Conservation (phyloP, 768 basidiomycete species). For the Leucosporidium scottii region DNA sequence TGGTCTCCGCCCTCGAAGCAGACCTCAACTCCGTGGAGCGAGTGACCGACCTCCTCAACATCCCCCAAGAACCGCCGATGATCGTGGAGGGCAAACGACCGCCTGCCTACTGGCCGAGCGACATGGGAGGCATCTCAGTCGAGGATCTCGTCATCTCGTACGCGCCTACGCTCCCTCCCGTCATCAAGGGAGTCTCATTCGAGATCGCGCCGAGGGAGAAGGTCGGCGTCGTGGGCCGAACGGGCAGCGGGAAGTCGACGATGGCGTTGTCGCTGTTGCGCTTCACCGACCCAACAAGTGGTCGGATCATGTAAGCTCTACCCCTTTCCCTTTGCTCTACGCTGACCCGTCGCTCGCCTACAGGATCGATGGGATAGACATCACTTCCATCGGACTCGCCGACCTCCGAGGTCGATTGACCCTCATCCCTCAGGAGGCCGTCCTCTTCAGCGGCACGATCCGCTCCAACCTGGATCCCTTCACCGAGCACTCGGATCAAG, state of each 20-base stretch:
- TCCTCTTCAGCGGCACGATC: slow-evolving; percentile 58
- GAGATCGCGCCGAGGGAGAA: slow-evolving; percentile 58
- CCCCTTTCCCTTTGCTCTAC: too few species aligned
- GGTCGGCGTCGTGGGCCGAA: slow-evolving; percentile 60
- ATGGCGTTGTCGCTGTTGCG: slow-evolving; percentile 52
- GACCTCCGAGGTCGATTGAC: slow-evolving; percentile 67
- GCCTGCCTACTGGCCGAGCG: slow-evolving; percentile 47
- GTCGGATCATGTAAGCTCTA: slow-evolving; percentile 53
- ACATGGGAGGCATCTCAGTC: slow-evolving; percentile 52
- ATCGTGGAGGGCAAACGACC: slow-evolving; percentile 38
- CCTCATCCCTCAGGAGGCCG: slow-evolving; percentile 42
- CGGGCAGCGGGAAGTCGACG: slow-evolving; percentile 49
- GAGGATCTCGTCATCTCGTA: slow-evolving; percentile 59
- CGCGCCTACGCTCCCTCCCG: slow-evolving; percentile 56
- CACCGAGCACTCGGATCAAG: slow-evolving; percentile 52
- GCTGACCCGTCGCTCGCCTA: slow-evolving; percentile 48
- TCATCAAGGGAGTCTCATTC: slow-evolving; percentile 56
- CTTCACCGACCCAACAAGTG: slow-evolving; percentile 56
- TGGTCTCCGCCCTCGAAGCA: slow-evolving; percentile 37
- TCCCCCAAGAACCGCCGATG: slow-evolving; percentile 27
- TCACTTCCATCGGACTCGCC: slow-evolving; percentile 59
- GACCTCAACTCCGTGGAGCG: slow-evolving; percentile 46
- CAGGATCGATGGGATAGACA: slow-evolving; percentile 65
- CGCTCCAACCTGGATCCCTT: slow-evolving; percentile 69
- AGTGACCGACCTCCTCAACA: slow-evolving; percentile 37